Evolutionary conservation across 345 rosid species (phyloP).

Genomic region (Salix brachista): DNA sequence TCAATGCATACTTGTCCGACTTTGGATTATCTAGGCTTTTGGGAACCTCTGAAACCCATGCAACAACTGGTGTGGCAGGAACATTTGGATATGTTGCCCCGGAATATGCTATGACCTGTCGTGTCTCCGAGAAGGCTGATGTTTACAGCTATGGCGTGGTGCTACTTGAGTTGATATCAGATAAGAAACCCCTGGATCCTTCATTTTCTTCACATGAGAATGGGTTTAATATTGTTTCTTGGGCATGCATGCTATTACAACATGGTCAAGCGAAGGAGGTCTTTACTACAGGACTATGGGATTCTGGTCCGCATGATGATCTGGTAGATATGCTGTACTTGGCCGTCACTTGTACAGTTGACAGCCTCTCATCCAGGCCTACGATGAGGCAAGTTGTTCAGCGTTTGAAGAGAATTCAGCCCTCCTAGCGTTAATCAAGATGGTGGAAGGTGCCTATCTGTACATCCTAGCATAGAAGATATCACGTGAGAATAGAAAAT

Average conservation of each 20-base stretch:
- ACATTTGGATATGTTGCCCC: slow-evolving; percentile 37
- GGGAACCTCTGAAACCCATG: slow-evolving; percentile 39
- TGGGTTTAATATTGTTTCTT: slow-evolving; percentile 37
- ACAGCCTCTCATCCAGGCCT: slow-evolving; percentile 31
- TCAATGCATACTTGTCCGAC: slow-evolving; percentile 36
- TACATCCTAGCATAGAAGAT: neutral
- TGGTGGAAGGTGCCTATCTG: neutral
- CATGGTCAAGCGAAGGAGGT: slow-evolving; percentile 31
- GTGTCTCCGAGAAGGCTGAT: slow-evolving; percentile 34
- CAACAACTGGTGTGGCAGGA: slow-evolving; percentile 32
- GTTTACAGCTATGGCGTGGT: slow-evolving; percentile 42
- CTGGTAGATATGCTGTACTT: slow-evolving; percentile 33
- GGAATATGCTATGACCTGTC: slow-evolving; percentile 36
- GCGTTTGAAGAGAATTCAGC: slow-evolving; percentile 25
- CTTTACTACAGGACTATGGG: slow-evolving; percentile 32
- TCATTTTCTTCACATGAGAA: slow-evolving; percentile 33
- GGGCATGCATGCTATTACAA: slow-evolving; percentile 33
- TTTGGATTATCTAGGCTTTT: slow-evolving; percentile 35
- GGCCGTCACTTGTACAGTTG: slow-evolving; percentile 25
- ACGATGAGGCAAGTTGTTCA: slow-evolving; percentile 33
- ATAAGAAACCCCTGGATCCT: slow-evolving; percentile 35
- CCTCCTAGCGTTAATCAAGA: neutral
- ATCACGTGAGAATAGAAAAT: neutral
- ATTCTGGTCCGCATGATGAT: slow-evolving; percentile 28
- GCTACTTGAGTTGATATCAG: slow-evolving; percentile 38